Base-by-base conservation (phyloP, 1,284 basidiomycete genomes). In the Austropuccinia psidii region DNA sequence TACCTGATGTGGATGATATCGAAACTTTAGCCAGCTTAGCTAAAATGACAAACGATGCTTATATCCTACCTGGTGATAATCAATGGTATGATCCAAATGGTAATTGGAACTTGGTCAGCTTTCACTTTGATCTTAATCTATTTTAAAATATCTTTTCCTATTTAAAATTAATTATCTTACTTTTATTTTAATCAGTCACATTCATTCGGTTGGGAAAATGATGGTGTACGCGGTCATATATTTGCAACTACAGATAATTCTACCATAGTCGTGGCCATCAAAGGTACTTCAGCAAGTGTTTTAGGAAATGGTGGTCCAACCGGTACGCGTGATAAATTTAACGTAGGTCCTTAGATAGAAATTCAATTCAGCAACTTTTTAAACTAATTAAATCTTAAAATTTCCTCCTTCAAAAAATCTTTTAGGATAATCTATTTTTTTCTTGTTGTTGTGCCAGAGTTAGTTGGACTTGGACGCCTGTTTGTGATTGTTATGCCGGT, bases 381-480 rank as follows among this genome's bases (percentile, higher is more conserved):
- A n/a, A n/a, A n/a, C n/a, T n/a, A n/a, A n/a, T n/a, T n/a, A n/a
- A n/a, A n/a, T n/a, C n/a, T n/a, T n/a, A 15, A 29, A 31, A 27
- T 6, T 29, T 66, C 58, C 41, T 35, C 15, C 31, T n/a, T 45
- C 41, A n/a, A n/a, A n/a, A 43, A n/a, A 35, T 47, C 21, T 54
- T 52, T 1, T 76, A 83, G 81, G 93, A 97, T 81, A 98, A 98
- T 77, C 81, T 98, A n/a, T 83, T 98, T 69, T 98, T 98, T 82
- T 97, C 93, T 69, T 99, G 95, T 82, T 99, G 95, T 82, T 99
- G 95, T 81, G 96, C 96, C 0, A 84, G 87, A 24, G 87, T 98
- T 29, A 91, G 91, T 79, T 96, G 92, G 87, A 88, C 90, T 5
- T 99, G 95, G 95, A 87, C 89, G 49, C 87, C 93, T 0, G 95